Base-by-base conservation (phyloP, 2,329 filamentous ascomycete species). In the Fonsecaea pedrosoi region DNA sequence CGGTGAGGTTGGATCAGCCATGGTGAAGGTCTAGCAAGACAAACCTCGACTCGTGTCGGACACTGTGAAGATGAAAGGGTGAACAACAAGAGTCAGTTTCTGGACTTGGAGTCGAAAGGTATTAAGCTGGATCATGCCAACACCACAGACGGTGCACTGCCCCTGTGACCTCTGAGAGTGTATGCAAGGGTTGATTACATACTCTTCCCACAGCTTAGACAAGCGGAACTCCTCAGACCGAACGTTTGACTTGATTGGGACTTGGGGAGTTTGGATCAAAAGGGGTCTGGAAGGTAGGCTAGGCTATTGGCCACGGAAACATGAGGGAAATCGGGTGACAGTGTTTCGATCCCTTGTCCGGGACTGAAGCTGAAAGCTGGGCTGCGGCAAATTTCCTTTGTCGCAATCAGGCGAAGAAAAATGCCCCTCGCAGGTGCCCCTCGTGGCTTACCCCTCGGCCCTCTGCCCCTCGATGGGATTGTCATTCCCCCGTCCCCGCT, bases 1-100 rank as follows among this genome's bases (percentile, higher is more conserved):
- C 15, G 71, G 71, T 64, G 71, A 71, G 66, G 69, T 69, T 58
- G 70, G 69, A 60, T 73, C 70, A 18, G 70, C 42, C 70, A 71
- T 71, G 53, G 8, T 64, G 45, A n/a, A 38, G 58, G 34, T 53
- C 42, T 32, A 2, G 15, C 48, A 37, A 60, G 25, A 66, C 57
- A 34, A 65, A 63, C 60, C 64, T 67, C 45, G 57, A 30, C n/a
- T 62, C 34, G 56, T 62, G 21, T 67, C 62, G 55, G 68, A 61
- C 62, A 65, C 62, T 70, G 54, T 13, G 54, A n/a, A 54, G 32
- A 15, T 6, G n/a, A 10, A 8, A 55, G n/a, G 25, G 50, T 62
- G 40, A 32, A 32, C 45, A 18, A 56, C 53, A 45, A 60, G 45
- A 42, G 40, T 53, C 42, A 54, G 55, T 57, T 50, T 9, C 34